Conservation (phyloP, 2,329 filamentous ascomycete genomes). For the Sporothrix dimorphospora region DNA sequence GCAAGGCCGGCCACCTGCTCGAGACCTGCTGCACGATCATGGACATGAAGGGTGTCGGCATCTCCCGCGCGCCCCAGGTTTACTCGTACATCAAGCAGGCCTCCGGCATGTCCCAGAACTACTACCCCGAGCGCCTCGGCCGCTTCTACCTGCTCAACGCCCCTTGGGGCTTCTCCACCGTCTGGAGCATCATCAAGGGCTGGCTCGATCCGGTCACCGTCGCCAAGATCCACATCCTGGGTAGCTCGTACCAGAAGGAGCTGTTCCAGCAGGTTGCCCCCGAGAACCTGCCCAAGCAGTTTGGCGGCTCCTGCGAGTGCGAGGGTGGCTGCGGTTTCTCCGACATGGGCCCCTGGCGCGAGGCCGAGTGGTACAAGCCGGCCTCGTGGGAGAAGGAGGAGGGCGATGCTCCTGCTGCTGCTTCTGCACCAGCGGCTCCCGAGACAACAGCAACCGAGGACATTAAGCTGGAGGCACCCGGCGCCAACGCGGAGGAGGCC, state of each 20-base stretch:
- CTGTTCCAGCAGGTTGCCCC: conserved; percentile 80
- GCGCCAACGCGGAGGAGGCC: conserved; percentile 41
- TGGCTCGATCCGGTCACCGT: conserved; percentile 98
- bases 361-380: conserved; percentile 67
- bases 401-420: conserved; percentile 43
- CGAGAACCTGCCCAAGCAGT: conserved; percentile 86
- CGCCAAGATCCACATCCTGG: conserved; percentile 91
- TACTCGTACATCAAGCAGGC: conserved; percentile 86
- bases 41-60: conserved; percentile 92
- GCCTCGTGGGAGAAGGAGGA: conserved; percentile 64
- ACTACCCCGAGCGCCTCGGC: conserved; percentile 96
- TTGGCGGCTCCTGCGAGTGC: conserved; percentile 85
- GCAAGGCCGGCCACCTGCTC: conserved; percentile 84
- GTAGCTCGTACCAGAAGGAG: conserved; percentile 78
- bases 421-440: conserved; percentile 37
- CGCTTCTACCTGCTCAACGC: conserved; percentile 98
- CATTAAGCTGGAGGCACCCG: conserved; percentile 41
- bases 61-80: conserved; percentile 79
- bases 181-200: conserved; percentile 84
- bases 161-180: conserved; percentile 88
- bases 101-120: conserved; percentile 92
- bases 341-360: conserved; percentile 89
- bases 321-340: conserved; percentile 80
- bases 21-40: conserved; percentile 99
- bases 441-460: conserved; percentile 41